Percentiles rank a stretch among this genome's conserved stretches.
These are phyloP conservation scores for Crithidia bombi DNA, from an alignment of 208 protist genomes.

Conservation along the genomic window DNA sequence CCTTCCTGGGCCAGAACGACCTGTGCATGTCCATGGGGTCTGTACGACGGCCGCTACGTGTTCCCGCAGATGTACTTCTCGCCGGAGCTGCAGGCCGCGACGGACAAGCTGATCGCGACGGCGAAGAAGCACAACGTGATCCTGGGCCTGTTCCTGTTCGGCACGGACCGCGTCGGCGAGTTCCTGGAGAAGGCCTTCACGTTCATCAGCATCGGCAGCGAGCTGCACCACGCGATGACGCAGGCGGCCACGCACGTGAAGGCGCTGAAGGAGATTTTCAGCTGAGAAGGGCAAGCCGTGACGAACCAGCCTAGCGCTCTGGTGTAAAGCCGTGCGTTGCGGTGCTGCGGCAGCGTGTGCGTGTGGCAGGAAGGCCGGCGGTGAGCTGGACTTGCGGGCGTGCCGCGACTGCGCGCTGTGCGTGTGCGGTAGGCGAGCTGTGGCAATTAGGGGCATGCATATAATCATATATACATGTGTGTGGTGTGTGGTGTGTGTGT, in stretches of 20 bases:
- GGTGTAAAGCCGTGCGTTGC: conserved; percentile 44
- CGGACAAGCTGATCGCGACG: conserved; percentile 67
- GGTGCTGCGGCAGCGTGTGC: conserved; percentile 3
- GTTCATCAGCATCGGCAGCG: conserved; percentile 82
- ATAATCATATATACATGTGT: neutral
- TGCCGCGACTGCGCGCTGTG: neutral
- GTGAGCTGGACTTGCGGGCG: neutral
- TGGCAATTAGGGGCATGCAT: too few species aligned
- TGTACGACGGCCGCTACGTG: conserved; percentile 82
- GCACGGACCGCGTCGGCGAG: conserved; percentile 79
- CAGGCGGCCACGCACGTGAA: conserved; percentile 70
- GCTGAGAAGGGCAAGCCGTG: conserved; percentile 61
- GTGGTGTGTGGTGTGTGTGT: neutral
- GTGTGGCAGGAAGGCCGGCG: neutral
- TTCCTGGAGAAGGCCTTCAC: conserved; percentile 85
- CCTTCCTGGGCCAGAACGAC: conserved; percentile 84
- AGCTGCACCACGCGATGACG: conserved; percentile 79
- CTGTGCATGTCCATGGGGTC: conserved; percentile 86
- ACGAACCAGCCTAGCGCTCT: conserved; percentile 69
- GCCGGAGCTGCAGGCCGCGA: conserved; percentile 66
- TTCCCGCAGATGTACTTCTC: conserved; percentile 88
- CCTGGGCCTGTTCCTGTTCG: conserved; percentile 79
- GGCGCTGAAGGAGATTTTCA: conserved; percentile 58
- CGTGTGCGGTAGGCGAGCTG: neutral
- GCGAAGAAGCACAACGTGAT: conserved; percentile 75